A percentile compares a stretch with the other conserved stretches of the same genome.
Conservation (phyloP, 129 eudicot species). For the Chrysanthemum lavandulifolium region DNA sequence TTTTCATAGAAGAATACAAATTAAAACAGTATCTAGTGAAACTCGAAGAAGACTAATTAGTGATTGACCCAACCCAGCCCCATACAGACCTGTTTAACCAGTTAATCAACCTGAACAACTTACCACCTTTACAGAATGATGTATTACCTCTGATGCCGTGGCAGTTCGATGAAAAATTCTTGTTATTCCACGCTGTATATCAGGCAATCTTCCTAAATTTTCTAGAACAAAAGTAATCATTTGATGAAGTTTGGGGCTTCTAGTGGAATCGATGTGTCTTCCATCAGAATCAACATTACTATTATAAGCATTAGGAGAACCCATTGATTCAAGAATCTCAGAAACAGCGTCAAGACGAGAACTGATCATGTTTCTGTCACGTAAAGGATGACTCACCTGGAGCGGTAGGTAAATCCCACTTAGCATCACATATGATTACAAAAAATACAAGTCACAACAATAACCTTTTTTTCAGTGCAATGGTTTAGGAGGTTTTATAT, state of each 20-base stretch:
- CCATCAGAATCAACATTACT: conserved; percentile 1
- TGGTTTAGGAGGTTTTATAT: too few species aligned
- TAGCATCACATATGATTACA: conserved; percentile 1
- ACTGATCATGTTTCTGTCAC: conserved; percentile 65
- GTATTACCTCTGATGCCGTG: conserved; percentile 80
- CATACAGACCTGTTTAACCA: not conserved
- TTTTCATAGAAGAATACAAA: too few species aligned
- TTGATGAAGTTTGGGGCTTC: conserved; percentile 50
- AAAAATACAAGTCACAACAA: too few species aligned
- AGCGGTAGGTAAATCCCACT: conserved; percentile 16
- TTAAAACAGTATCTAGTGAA: too few species aligned
- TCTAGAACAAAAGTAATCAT: conserved; percentile 71
- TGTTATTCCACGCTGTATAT: conserved; percentile 94
- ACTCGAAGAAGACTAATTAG: too few species aligned
- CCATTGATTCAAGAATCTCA: conserved; percentile 82
- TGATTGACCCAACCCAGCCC: too few species aligned
- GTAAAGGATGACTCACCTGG: conserved; percentile 90
- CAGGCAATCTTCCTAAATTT: conserved; percentile 62
- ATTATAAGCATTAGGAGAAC: conserved; percentile 24
- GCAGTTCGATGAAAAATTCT: conserved; percentile 95
- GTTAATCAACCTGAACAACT: not conserved
- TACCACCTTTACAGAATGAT: conserved; percentile 1
- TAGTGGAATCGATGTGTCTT: conserved; percentile 25
- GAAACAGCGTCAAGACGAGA: conserved; percentile 91
- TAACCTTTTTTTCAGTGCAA: too few species aligned